Percentiles rank a stretch among this genome's conserved stretches.
Conservation (phyloP, 2,329 filamentous ascomycete genomes). For the Aspergillus glaucus region DNA sequence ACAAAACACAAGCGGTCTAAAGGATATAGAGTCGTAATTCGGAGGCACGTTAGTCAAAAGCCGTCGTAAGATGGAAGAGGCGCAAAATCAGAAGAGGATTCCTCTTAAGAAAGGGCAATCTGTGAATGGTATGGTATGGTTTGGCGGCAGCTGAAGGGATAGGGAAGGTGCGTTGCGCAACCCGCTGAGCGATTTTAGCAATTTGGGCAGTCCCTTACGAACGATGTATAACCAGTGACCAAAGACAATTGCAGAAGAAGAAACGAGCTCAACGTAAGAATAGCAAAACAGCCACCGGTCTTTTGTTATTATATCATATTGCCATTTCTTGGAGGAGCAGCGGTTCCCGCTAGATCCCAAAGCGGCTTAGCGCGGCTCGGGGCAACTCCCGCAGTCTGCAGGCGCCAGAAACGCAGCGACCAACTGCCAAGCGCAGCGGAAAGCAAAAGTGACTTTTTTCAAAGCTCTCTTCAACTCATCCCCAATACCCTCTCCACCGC, state of each 20-base stretch:
- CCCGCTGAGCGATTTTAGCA: not conserved
- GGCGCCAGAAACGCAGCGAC: slow-evolving; percentile 22
- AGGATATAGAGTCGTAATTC: not conserved
- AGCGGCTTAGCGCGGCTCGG: slow-evolving; percentile 4
- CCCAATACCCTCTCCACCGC: slow-evolving; percentile 11
- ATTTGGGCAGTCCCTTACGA: not conserved
- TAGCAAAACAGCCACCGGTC: slow-evolving; percentile 4
- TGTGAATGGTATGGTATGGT: not conserved
- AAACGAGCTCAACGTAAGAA: slow-evolving; percentile 1
- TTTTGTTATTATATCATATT: slow-evolving; percentile 13
- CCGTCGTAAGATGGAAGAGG: not conserved
- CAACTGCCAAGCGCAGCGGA: slow-evolving; percentile 8
- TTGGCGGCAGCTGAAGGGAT: not conserved
- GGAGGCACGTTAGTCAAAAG: not conserved
- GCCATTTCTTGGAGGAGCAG: not conserved
- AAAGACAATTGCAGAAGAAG: not conserved
- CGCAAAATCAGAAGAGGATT: not conserved
- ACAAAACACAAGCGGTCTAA: not conserved
- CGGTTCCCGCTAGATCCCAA: slow-evolving; percentile 10
- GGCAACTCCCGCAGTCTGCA: slow-evolving; percentile 16
- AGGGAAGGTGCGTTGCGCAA: not conserved
- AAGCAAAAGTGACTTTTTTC: slow-evolving; percentile 31
- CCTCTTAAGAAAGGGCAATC: not conserved
- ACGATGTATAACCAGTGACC: not conserved
- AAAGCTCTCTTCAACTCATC: slow-evolving; percentile 18